Evolutionary conservation across 2,329 filamentous ascomycete genomes (phyloP), one percentile per base, ranked within the genome.

Genomic region (Ophiobolus disseminans): DNA sequence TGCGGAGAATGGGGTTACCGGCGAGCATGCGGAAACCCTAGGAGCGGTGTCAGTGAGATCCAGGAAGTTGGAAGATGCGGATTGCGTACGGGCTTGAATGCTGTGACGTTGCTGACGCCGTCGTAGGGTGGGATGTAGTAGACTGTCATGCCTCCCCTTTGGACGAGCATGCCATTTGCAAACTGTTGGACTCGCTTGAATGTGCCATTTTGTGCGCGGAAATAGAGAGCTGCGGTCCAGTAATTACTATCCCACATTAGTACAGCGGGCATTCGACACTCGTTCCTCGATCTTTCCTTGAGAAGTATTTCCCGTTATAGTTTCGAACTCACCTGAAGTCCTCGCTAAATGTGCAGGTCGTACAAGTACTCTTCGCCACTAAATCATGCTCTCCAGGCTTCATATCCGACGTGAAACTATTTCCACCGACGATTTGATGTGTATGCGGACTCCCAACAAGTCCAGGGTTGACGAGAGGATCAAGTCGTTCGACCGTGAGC

Each of bases 1-100:
- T 57, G 40, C 60, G 58, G 19, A 53, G 43, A 4, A 45, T 60
- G 3, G 72, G 68, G 37, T 79, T 73, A 20, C 77, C 77, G 9
- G 75, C 70, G 11, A 79, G 73, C 76, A 79, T 78, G 34, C 77
- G 74, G 70, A 79, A 79, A 8, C 77, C 61, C n/a, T 56, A 74
- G 60, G 77, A 78, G 0, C 14, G 37, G 22, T 20, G 73, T 0
- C 14, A 39, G 22, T 20, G 73, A 62, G 11, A 4, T 37, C 2
- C 25, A 11, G 22, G 3, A 21, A 40, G 11, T 28, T 22, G n/a
- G 23, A 23, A 30, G 21, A 10, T n/a, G 9, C 20, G 10, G 23
- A 4, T 21, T 10, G 54, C 62, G 21, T 25, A 68, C 65, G 6
- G 65, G 65, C 38, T 52, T 57, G 45, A 69, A 68, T 5, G 66